These are phyloP conservation scores for Beauveria brongniartii DNA, from an alignment of 2,329 filamentous ascomycete species.

Conservation along the genomic window DNA sequence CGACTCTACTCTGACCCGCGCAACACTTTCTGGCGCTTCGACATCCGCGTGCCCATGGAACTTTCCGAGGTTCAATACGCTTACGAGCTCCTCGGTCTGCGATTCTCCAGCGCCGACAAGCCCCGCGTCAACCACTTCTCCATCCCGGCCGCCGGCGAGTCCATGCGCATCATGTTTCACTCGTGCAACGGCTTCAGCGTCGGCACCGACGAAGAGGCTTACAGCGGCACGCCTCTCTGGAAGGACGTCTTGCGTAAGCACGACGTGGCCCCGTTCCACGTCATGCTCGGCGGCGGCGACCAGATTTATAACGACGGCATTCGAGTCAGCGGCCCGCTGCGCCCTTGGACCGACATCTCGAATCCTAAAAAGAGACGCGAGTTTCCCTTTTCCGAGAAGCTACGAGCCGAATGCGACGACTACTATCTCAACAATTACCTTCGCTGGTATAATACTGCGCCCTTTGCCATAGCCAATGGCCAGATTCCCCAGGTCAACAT, in stretches of 20 bases:
- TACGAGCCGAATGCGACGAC: conserved; percentile 76
- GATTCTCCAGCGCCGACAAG: conserved; percentile 49
- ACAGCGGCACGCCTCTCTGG: conserved; percentile 90
- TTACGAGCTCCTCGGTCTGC: conserved; percentile 63
- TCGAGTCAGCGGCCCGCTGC: conserved; percentile 73
- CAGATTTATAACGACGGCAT: conserved; percentile 97
- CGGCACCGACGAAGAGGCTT: conserved; percentile 74
- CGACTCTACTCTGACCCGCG: conserved; percentile 57
- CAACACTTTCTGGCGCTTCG: conserved; percentile 91
- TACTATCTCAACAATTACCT: conserved; percentile 92
- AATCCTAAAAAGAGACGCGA: conserved; percentile 77
- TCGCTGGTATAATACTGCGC: conserved; percentile 70
- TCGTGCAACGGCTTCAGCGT: conserved; percentile 96
- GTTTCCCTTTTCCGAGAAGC: conserved; percentile 66
- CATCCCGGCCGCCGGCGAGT: conserved; percentile 72
- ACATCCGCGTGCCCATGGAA: conserved; percentile 68
- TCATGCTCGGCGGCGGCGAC: conserved; percentile 91
- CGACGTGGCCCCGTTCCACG: conserved; percentile 75
- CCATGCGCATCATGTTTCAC: conserved; percentile 98
- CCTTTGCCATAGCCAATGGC: conserved; percentile 78
- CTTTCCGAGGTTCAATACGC: conserved; percentile 65
- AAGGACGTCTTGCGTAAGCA: conserved; percentile 85
- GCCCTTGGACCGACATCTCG: conserved; percentile 72
- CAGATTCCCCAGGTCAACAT: conserved; percentile 96
- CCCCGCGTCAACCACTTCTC: conserved; percentile 64